Percentiles rank a stretch among this genome's conserved stretches.
Evolutionary conservation across 106 monocot species (phyloP).

Genomic region (Platanthera guangdongensis): DNA sequence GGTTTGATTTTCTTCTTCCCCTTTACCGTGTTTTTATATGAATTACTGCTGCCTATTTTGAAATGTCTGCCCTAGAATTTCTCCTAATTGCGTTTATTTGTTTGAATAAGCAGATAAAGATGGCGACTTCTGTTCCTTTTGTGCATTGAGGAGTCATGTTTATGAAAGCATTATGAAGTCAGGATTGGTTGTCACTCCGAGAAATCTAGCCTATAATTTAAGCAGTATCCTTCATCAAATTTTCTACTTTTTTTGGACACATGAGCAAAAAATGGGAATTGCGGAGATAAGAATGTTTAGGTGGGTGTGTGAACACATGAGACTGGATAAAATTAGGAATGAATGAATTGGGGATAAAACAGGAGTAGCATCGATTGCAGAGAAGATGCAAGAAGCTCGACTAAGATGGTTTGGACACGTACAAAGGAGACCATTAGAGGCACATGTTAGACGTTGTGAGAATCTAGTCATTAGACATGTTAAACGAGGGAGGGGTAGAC

Average conservation of each 20-base stretch:
- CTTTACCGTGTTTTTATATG: neutral
- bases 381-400: too few relatives aligned
- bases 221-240: conserved; percentile 64
- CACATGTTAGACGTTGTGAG: too few relatives aligned
- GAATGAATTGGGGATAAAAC: too few relatives aligned
- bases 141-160: conserved; percentile 40
- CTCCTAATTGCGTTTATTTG: neutral
- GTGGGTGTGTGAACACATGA: too few relatives aligned
- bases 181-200: conserved; percentile 23
- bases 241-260: neutral
- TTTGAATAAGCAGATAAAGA: conserved; percentile 22
- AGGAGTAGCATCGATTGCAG: too few relatives aligned
- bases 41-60: neutral
- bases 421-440: too few relatives aligned
- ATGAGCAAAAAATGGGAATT: too few relatives aligned
- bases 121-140: conserved; percentile 55
- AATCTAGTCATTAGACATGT: too few relatives aligned
- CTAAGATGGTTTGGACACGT: too few relatives aligned
- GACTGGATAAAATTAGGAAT: too few relatives aligned
- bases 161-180: conserved; percentile 21
- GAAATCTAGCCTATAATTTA: conserved; percentile 39
- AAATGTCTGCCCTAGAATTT: neutral
- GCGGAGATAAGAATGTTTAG: too few relatives aligned
- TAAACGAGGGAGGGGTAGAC: too few relatives aligned
- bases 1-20: conserved; percentile 5